A percentile compares a stretch with the other conserved stretches of the same genome.
phyloP scores from a whole-genome alignment of 2,329 filamentous ascomycete genomes.

The Byssoonygena ceratinophila region DNA sequence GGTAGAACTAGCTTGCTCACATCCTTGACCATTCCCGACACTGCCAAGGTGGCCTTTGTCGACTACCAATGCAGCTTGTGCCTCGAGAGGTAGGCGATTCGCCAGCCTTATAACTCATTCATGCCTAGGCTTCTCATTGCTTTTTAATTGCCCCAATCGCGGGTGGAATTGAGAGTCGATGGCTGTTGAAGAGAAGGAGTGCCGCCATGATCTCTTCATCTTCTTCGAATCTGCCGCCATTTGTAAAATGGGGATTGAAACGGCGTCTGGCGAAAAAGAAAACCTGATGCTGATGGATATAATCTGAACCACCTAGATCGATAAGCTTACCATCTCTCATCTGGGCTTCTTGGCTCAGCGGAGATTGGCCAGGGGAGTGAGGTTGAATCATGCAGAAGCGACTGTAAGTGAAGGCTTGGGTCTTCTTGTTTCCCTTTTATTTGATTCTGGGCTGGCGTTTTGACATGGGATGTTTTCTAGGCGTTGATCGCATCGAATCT shows the following conservation, averaged over 20 bases:
- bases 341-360: constrained; percentile 78
- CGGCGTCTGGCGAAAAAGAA: background rate
- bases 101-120: background rate
- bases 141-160: background rate
- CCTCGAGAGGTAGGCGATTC: constrained; percentile 10
- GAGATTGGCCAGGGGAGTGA: constrained; percentile 75
- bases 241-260: background rate
- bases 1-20: background rate
- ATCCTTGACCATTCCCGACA: background rate
- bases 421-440: background rate
- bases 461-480: constrained; percentile 19
- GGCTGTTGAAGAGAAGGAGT: too few relatives aligned
- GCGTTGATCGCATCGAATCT: constrained; percentile 66
- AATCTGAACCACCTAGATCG: constrained; percentile 50
- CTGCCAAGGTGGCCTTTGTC: background rate
- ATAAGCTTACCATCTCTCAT: constrained; percentile 91
- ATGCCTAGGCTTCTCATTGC: background rate
- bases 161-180: too few relatives aligned
- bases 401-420: constrained; percentile 43
- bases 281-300: constrained; percentile 3
- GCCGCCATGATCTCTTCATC: too few relatives aligned
- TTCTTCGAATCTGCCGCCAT: too few relatives aligned
- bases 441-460: background rate
- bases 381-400: constrained; percentile 82
- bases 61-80: constrained; percentile 11